Evolutionary conservation across 176 grass and related monocot genomes (phyloP).

Genomic region (Leersia perrieri): DNA sequence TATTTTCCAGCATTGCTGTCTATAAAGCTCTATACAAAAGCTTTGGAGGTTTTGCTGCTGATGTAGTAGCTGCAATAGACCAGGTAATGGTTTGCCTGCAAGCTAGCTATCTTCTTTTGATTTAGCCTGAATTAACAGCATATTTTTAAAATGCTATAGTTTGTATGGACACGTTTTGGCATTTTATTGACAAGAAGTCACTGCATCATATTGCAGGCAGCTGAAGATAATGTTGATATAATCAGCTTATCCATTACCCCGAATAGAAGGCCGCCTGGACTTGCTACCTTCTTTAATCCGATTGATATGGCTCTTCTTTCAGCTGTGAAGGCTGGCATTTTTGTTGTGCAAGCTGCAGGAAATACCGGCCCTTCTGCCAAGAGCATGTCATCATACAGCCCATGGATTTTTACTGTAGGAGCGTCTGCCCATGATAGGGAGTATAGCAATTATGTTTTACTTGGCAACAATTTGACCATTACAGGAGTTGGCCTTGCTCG

Average conservation of each 20-base stretch:
- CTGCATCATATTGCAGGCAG: conserved; percentile 56
- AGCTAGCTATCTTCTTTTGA: conserved; percentile 5
- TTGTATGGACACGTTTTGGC: background rate
- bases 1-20: conserved; percentile 80
- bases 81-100: conserved; percentile 55
- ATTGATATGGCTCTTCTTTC: conserved; percentile 95
- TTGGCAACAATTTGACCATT: conserved; percentile 91
- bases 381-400: conserved; percentile 90
- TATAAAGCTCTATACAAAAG: conserved; percentile 99
- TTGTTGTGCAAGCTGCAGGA: conserved; percentile 96
- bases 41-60: conserved; percentile 99
- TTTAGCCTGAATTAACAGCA: background rate
- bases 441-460: conserved; percentile 79
- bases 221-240: conserved; percentile 94
- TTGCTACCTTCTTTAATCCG: conserved; percentile 97
- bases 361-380: conserved; percentile 94
- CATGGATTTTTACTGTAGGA: conserved; percentile 97
- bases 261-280: conserved; percentile 80
- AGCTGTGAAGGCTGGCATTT: conserved; percentile 87
- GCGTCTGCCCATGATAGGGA: conserved; percentile 94
- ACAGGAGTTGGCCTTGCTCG: conserved; percentile 86
- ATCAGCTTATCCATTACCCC: conserved; percentile 98
- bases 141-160: background rate
- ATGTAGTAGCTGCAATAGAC: conserved; percentile 98
- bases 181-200: conserved; percentile 23